Evolutionary conservation across 345 rosid genomes (phyloP), one percentile per base, ranked within the genome.

Genomic region (Syzygium grande): DNA sequence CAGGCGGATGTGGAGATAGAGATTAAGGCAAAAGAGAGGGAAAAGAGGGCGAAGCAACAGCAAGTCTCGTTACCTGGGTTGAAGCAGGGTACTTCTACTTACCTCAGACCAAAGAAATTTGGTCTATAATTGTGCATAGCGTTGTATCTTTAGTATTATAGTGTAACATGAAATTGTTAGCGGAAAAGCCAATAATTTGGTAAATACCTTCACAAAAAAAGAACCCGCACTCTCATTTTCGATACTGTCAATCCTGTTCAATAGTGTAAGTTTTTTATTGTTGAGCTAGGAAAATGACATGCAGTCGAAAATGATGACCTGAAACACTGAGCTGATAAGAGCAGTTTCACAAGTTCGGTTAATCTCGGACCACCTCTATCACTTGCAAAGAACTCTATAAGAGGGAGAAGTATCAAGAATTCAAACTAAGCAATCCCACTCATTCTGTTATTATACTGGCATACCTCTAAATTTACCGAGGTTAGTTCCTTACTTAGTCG

Each of bases 81-180:
- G 87, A 91, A 89, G 43, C 93, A 89, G 86, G 95, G 96, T 30
- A 77, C 91, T 79, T 89, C 94, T 13, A 95, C 99, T 22, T 97
- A 93, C 65, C 89, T 95, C 85, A 92, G 96, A 86, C 99, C 97
- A 7, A 98, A 96, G 93, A 98, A 93, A 91, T 68, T 95, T 21
- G 99, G 99, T 43, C 86, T 98, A 89, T 96, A 87, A 90, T 58
- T 34, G 97, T 95, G 88, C 90, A 93, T 89, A 95, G 97, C 27
- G 46, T 6, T 29, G 58, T 11, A 16, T 16, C 22, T 25, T 4
- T 73, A 2, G 25, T 19, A 73, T 38, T 19, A 43, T 68, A 34
- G 34, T 38, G 79, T 30, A 4, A 30, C 46, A 34, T 68, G 2
- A 23, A 58, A 19, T 34, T 19, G 83, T 73, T 68, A 5, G 80